Evolutionary conservation across 2,329 filamentous ascomycete genomes (phyloP).

Genomic region (Cladosporium sp.): DNA sequence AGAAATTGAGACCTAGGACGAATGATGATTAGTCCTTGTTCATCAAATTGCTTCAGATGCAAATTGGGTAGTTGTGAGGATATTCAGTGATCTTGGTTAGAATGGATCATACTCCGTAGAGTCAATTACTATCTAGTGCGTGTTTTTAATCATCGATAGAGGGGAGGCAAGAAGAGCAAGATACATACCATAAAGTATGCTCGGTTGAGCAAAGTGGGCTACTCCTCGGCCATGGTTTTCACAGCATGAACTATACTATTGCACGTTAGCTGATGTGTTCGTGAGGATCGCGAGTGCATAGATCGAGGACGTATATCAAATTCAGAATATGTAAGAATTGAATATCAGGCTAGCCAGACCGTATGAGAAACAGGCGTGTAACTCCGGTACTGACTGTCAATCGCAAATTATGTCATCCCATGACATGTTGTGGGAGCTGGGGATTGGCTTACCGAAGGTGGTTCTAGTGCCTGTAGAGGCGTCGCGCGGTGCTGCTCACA

Average conservation of each 20-base stretch:
- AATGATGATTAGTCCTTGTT: neutral
- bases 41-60: too few relatives aligned
- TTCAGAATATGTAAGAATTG: conserved; percentile 98
- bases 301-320: neutral
- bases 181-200: neutral
- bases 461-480: neutral
- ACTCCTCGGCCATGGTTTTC: too few relatives aligned
- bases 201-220: too few relatives aligned
- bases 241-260: neutral
- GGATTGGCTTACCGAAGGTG: neutral
- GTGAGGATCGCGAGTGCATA: neutral
- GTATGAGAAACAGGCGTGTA: conserved; percentile 88
- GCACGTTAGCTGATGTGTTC: conserved; percentile 2
- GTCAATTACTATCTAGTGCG: conserved; percentile 32
- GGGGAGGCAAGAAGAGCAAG: neutral
- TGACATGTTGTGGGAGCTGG: neutral
- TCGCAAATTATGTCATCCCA: conserved; percentile 98
- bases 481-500: neutral
- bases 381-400: conserved; percentile 80
- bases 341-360: conserved; percentile 76
- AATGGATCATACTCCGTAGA: conserved; percentile 31
- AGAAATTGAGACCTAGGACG: neutral
- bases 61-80: neutral
- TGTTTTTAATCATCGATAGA: conserved; percentile 18
- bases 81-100: conserved; percentile 40